Percentiles rank a stretch among this genome's conserved stretches.
Conservation (phyloP, 305 asterid genomes). For the Fraxinus paxiana region DNA sequence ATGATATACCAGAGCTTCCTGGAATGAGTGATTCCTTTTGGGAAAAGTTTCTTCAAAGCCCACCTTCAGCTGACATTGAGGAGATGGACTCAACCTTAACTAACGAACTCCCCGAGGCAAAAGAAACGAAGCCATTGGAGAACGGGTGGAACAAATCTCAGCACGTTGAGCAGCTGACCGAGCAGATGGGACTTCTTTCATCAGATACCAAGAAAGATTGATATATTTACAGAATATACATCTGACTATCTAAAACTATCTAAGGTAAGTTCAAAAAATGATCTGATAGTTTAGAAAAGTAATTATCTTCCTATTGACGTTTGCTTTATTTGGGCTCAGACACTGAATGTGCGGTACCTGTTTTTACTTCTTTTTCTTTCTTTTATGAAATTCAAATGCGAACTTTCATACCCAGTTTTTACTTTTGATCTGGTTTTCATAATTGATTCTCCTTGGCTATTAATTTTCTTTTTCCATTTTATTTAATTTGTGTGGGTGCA, state of each 20-base stretch:
- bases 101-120: constrained; percentile 40
- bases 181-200: constrained; percentile 78
- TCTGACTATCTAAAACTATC: not conserved
- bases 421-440: not conserved
- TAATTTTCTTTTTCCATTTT: not conserved
- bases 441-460: not conserved
- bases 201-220: constrained; percentile 47
- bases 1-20: constrained; percentile 65
- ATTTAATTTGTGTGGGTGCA: not conserved
- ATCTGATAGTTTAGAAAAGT: not conserved
- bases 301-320: not conserved
- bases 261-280: not conserved
- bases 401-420: not conserved
- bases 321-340: not conserved
- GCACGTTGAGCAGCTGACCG: constrained; percentile 61
- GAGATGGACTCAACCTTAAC: constrained; percentile 37
- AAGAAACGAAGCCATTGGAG: constrained; percentile 35
- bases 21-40: constrained; percentile 64
- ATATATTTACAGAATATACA: constrained; percentile 20
- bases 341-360: constrained; percentile 17
- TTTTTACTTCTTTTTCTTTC: not conserved
- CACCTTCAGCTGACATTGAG: constrained; percentile 40
- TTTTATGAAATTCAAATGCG: not conserved
- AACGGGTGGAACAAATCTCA: constrained; percentile 56
- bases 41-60: constrained; percentile 67